Base-by-base conservation (phyloP, 2,329 filamentous ascomycete genomes). In the Bipolaris gigantea region DNA sequence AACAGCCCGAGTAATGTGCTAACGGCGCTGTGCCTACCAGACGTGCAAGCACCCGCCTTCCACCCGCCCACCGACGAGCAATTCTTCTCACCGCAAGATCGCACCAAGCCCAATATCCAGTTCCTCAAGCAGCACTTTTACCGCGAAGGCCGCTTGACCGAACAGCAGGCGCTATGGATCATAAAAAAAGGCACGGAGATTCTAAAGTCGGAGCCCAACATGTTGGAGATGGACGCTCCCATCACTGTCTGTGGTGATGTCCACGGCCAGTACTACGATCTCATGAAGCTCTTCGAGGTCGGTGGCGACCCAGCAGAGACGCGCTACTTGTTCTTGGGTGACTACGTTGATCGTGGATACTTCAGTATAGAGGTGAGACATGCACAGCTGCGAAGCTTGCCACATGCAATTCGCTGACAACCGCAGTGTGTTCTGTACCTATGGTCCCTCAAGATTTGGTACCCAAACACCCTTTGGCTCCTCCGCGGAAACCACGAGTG, bases 211-310 rank as follows among this genome's bases (percentile, higher is more conserved):
- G 94, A 99, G 79, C 93, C 94, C 62, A 99, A 97, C 76, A 81
- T 99, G 62, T 83, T 99, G 64, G 94, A 99, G 81, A 99, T 99
- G 94, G 94, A 99, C 76, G 94, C 94, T 36, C 94, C 94, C 57
- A 99, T 99, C 73, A 99, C 94, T 9, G 94, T 99, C 46, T 99
- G 94, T 71, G 94, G 94, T 73, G 94, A 99, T 72, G 92, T 99
- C 50, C 94, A 99, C 77, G 94, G 94, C 64, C 94, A 99, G 79
- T 99, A 97, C 80, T 99, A 96, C 76, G 94, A 99, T 76, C 79
- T 99, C 73, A 99, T 99, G 94, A 99, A 99, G 82, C 83, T 99
- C 32, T 99, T 99, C 71, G 94, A 99, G 77, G 94, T 99, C 47
- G 94, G 94, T 63, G 94, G 94, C 61, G 94, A 99, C 75, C 94